Base-by-base conservation (phyloP, 2,329 filamentous ascomycete species). In the Westerdykella aurantiaca region DNA sequence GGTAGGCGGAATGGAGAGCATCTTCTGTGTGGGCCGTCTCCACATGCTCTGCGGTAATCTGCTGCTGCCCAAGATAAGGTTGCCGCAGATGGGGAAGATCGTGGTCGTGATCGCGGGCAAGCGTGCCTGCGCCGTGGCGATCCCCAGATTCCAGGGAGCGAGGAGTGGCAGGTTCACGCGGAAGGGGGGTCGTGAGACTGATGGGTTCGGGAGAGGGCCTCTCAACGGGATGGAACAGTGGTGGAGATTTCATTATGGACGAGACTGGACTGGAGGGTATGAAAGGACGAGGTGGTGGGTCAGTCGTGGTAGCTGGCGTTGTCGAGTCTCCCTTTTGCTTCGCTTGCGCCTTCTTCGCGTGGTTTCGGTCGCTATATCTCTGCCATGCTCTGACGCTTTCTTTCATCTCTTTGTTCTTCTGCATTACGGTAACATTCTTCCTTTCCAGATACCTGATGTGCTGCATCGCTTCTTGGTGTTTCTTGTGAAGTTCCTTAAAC, bases 361-460 rank as follows among this genome's bases (percentile, higher is more conserved):
- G 47, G 22, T 64, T 55, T 10, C 56, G 61, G 41, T 67, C 62
- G 35, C 52, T 56, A 37, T 66, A 68, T 17, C 60, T 53, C 45
- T 66, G 63, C 67, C 67, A 69, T 22, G 60, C 60, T 34, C 56
- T 61, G 6, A 67, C 64, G 29, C 49, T 66, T 12, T 67, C 57
- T 42, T 72, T 72, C 56, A 69, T 68, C 2, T 67, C 58, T 37
- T 55, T 60, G 41, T 68, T 65, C 42, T 66, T 63, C 37, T 60
- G 50, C 59, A 58, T 67, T 37, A 61, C 66, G 33, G 43, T 47
- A 2, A 42, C 49, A 31, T 64, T 66, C 48, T 65, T 65, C 42
- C 52, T 61, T 34, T 66, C 56, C 7, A 60, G 46, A 38, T 67
- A 67, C 43, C 55, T 63, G 3, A 59, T 45, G 39, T 55, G 56